phyloP scores from a whole-genome alignment of 176 grass and related monocot species.

The Avena atlantica region DNA sequence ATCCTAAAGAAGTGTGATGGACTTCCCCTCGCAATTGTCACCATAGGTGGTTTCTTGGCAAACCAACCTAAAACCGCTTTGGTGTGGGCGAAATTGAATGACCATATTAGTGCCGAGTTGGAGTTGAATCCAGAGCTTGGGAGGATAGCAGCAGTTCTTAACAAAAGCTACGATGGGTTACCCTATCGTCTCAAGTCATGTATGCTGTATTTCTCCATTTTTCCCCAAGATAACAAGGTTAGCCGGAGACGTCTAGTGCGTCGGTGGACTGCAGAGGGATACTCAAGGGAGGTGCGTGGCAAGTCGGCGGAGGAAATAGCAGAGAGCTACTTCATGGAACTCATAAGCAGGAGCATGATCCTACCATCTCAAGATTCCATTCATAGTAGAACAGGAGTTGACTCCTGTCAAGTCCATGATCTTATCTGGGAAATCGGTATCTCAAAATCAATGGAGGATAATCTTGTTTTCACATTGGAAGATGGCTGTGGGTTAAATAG shows the following conservation, averaged over 20 bases:
- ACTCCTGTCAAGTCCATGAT: conserved; percentile 26
- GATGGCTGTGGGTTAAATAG: conserved; percentile 17
- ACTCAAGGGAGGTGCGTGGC: conserved; percentile 26
- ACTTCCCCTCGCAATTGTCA: conserved; percentile 28
- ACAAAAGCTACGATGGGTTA: conserved; percentile 27
- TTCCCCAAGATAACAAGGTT: conserved; percentile 10
- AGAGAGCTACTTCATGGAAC: conserved; percentile 33
- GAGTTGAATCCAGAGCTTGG: conserved; percentile 20
- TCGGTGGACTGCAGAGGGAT: conserved; percentile 26
- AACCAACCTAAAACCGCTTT: conserved; percentile 31
- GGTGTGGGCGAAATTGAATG: conserved; percentile 23
- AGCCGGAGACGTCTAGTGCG: conserved; percentile 16
- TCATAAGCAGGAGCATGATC: conserved; percentile 32
- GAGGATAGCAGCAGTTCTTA: conserved; percentile 21
- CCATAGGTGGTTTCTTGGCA: conserved; percentile 28
- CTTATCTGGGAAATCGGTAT: conserved; percentile 21
- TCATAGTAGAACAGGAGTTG: conserved; percentile 8
- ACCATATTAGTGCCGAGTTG: conserved; percentile 28
- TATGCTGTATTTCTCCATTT: conserved; percentile 29
- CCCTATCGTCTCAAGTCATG: conserved; percentile 28
- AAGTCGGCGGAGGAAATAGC: conserved; percentile 25
- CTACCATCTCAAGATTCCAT: conserved; percentile 27
- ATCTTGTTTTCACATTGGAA: conserved; percentile 31
- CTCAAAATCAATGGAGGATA: conserved; percentile 22
- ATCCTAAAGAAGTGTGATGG: conserved; percentile 30